Percentiles rank a stretch among this genome's conserved stretches.
phyloP scores from a whole-genome alignment of 495 filamentous ascomycete species.

The Aspergillus haitiensis region DNA sequence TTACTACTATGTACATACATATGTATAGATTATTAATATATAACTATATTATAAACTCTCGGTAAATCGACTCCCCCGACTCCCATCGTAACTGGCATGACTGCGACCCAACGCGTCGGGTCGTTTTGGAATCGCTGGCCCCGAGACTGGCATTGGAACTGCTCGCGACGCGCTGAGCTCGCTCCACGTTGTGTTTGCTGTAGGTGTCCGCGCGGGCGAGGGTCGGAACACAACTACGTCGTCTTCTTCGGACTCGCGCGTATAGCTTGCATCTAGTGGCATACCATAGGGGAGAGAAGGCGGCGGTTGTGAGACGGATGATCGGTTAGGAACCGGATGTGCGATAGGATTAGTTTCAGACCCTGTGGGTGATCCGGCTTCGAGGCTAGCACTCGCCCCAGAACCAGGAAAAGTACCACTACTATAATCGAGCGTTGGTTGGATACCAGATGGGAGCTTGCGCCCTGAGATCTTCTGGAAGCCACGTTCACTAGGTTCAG shows the following conservation, averaged over 20 bases:
- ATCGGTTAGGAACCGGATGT: constrained; percentile 28
- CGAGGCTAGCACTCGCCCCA: constrained; percentile 28
- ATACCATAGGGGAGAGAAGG: constrained; percentile 38
- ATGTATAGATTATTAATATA: constrained; percentile 4
- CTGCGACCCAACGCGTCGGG: constrained; percentile 54
- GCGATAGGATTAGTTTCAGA: constrained; percentile 28
- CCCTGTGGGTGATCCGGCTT: constrained; percentile 27
- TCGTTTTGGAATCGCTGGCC: constrained; percentile 28
- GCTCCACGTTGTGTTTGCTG: constrained; percentile 32
- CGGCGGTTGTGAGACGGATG: constrained; percentile 33
- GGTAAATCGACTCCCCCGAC: constrained; percentile 56
- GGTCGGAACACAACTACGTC: constrained; percentile 42
- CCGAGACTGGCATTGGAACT: constrained; percentile 24
- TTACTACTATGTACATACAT: background rate
- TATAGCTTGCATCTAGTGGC: constrained; percentile 40
- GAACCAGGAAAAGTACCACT: constrained; percentile 33
- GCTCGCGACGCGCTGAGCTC: constrained; percentile 18
- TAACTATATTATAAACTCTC: constrained; percentile 40
- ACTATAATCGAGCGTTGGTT: constrained; percentile 65
- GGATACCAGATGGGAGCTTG: constrained; percentile 67
- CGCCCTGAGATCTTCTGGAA: constrained; percentile 67
- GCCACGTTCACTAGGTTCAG: constrained; percentile 49
- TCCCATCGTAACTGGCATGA: constrained; percentile 55
- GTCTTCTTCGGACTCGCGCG: constrained; percentile 37
- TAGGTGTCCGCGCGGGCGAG: constrained; percentile 51